A percentile compares a stretch with the other conserved stretches of the same genome.
Evolutionary conservation across 257 asterid genomes (phyloP).

Genomic region (Solanum verrucosum): DNA sequence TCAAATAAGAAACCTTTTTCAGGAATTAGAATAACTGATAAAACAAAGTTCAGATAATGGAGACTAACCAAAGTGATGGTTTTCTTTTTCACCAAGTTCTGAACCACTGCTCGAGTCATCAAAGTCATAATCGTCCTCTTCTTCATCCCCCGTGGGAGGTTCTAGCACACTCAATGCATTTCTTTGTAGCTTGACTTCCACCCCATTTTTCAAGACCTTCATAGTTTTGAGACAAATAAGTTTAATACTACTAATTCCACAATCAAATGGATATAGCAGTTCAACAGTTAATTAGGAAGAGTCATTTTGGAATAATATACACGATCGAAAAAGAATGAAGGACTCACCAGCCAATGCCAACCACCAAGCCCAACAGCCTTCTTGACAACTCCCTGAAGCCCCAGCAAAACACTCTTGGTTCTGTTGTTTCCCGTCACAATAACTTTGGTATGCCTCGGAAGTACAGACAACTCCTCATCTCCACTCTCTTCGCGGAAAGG

Average conservation of each 20-base stretch:
- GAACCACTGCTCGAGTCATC: conserved; percentile 80
- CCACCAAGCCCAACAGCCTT: conserved; percentile 99
- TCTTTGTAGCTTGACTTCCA: conserved; percentile 89
- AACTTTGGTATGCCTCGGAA: conserved; percentile 95
- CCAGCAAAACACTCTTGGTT: conserved; percentile 91
- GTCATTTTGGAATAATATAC: background rate
- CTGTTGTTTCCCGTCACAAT: conserved; percentile 92
- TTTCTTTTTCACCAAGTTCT: conserved; percentile 54
- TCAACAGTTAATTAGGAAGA: background rate
- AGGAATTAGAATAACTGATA: background rate
- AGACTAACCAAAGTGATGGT: conserved; percentile 51
- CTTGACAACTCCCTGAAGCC: conserved; percentile 96
- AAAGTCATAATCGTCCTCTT: conserved; percentile 55
- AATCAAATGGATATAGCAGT: background rate
- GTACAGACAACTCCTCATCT: conserved; percentile 86
- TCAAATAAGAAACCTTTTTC: background rate
- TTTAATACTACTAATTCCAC: background rate
- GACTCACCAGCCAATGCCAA: conserved; percentile 97
- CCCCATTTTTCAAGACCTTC: conserved; percentile 90
- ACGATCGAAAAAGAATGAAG: background rate
- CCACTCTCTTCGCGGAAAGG: conserved; percentile 85
- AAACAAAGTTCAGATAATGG: conserved; percentile 2
- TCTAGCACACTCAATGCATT: conserved; percentile 92
- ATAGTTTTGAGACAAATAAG: background rate
- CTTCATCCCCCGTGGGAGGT: conserved; percentile 90